Evolutionary conservation across 2,329 filamentous ascomycete genomes (phyloP), one percentile per base, ranked within the genome.

Genomic region (Hymenoscyphus fructigenus): DNA sequence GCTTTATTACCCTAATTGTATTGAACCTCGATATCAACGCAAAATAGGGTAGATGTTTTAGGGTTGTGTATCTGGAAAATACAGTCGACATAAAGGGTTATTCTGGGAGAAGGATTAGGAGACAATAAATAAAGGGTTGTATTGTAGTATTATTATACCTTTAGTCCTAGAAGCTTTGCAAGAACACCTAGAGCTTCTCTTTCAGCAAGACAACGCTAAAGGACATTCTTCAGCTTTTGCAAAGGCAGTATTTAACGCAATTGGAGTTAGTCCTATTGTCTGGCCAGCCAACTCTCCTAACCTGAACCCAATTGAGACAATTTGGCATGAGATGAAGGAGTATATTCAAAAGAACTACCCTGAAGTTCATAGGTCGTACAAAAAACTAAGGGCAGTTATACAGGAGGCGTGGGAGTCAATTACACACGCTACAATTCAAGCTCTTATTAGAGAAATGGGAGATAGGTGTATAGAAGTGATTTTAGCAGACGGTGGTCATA

Each of bases 291-390:
- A 59, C 34, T 70, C 64, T 15, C 67, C 67, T 34, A 65, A 70
- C 62, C 63, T 70, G 10, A 69, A 64, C 44, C 67, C 63, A 29
- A 71, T 70, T 55, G 63, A 71, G 61, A 67, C 57, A 20, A 38
- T 70, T 20, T 69, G 62, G 69, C 28, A 69, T 64, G 23, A 55
- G 23, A 69, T 68, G 50, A 70, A 71, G 60, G 62, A 70, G 17
- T 68, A 69, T 64, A 68, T 68, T 44, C 59, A 70, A 50, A 41
- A 63, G 44, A 36, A n/a, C n/a, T n/a, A n/a, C n/a, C n/a, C n/a
- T n/a, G n/a, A n/a, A n/a, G n/a, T n/a, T n/a, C n/a, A n/a, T n/a
- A n/a, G n/a, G n/a, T n/a, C n/a, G n/a, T n/a, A n/a, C n/a, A n/a
- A n/a, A n/a, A n/a, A n/a, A n/a, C n/a, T n/a, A n/a, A n/a, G n/a